Base-by-base conservation (phyloP, 2,329 filamentous ascomycete species). In the Scytalidium lignicola region DNA sequence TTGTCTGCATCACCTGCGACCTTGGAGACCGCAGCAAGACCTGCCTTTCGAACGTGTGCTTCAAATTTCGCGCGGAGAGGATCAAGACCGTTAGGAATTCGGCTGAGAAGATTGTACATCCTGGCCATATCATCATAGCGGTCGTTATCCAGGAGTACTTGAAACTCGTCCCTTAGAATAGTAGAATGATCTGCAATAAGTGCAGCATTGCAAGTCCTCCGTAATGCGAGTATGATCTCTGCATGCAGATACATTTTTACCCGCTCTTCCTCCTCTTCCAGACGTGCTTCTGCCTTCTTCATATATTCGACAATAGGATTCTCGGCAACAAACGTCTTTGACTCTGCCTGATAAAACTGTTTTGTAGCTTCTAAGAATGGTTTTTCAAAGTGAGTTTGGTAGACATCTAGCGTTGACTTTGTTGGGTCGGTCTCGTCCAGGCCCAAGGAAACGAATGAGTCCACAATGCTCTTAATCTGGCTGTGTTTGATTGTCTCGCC, bases 271-370 rank as follows among this genome's bases (percentile, higher is more conserved):
- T 99, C 93, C 69, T 99, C 93, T 7, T 89, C 82, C 52, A 99
- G 72, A 26, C 93, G 85, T 40, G 82, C 72, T 70, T 97, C 92
- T 1, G 93, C 95, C 79, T 99, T 99, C 76, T 97, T 97, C 93
- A 99, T 97, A 71, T 97, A 99, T 65, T 99, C 93, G 28, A 99
- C 91, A 3, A 99, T 90, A 55, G 88, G 95, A 67, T 99, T 99
- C 68, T 97, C 92, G 10, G 90, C 88, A 28, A 99, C 83, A 65
- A 99, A 99, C 55, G 90, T 86, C 61, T 90, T 89, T 18, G 93
- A 97, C 67, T 99, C 95, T 42, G 86, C 84, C 59, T 90, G 79
- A 67, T 99, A 99, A 71, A 96, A 99, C 23, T 77, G 72, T 59
- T 80, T 82, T 9, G 93, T 99, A 2, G 90, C 89, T 5, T 79